Evolutionary conservation across 225 moss, liverwort and hornwort species (phyloP).

Genomic region (Straminergon stramineum): DNA sequence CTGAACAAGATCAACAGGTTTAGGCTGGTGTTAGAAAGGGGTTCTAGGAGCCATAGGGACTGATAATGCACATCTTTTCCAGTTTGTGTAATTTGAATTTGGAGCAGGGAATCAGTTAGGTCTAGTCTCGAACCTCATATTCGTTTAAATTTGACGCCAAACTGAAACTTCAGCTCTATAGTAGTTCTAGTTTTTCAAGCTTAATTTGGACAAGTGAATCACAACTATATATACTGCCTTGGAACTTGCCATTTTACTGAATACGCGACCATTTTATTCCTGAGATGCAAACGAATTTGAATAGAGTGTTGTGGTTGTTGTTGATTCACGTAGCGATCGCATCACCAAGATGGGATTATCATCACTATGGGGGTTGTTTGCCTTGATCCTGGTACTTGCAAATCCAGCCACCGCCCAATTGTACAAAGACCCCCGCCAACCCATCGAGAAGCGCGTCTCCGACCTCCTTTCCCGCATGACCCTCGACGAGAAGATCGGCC

Average conservation of each 20-base stretch:
- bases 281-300: not conserved
- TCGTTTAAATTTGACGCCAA: not conserved
- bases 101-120: not conserved
- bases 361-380: not conserved
- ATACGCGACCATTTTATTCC: too few relatives aligned
- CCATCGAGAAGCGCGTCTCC: conserved; percentile 34
- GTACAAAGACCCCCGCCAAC: conserved; percentile 47
- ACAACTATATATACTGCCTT: not conserved
- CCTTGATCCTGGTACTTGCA: not conserved
- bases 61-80: not conserved
- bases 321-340: not conserved
- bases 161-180: not conserved
- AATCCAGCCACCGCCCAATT: not conserved
- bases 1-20: not conserved
- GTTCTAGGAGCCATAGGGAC: not conserved
- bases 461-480: conserved; percentile 67
- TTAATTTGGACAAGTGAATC: not conserved
- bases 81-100: not conserved
- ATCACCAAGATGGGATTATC: not conserved
- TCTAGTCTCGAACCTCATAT: not conserved
- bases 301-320: not conserved
- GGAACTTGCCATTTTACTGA: not conserved
- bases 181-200: not conserved
- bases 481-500: conserved; percentile 72
- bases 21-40: not conserved